Conservation (phyloP, 148 eudicot species). For the Cornus kousa region DNA sequence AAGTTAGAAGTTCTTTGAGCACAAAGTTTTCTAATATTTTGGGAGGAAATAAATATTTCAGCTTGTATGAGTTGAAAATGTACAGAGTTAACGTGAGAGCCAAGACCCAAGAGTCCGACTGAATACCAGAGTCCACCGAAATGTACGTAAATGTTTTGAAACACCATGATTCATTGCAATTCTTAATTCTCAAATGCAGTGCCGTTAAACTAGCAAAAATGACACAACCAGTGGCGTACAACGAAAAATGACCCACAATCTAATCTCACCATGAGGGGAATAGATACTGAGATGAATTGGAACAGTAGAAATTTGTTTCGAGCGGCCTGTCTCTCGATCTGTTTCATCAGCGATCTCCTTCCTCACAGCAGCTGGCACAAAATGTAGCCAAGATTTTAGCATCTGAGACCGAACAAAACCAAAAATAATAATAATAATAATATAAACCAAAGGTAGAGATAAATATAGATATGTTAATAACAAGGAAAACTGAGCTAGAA, state of each 20-base stretch:
- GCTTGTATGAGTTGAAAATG: not conserved
- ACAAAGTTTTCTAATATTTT: too few relatives aligned
- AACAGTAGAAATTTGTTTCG: slow-evolving; percentile 22
- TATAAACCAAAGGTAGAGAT: not conserved
- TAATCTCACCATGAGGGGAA: slow-evolving; percentile 20
- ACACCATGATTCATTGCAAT: not conserved
- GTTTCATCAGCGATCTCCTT: slow-evolving; percentile 31
- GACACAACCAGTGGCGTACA: not conserved
- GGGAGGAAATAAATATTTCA: not conserved
- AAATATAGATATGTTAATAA: not conserved
- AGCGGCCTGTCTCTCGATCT: slow-evolving; percentile 26
- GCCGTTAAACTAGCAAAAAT: not conserved
- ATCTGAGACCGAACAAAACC: not conserved
- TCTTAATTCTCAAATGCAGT: not conserved
- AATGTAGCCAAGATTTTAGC: not conserved
- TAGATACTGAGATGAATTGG: slow-evolving; percentile 29
- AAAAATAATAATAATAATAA: not conserved
- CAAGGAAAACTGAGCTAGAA: not conserved
- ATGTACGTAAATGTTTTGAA: too few relatives aligned
- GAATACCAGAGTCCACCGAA: not conserved
- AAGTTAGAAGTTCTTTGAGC: not conserved
- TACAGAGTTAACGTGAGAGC: not conserved
- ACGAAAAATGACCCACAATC: not conserved
- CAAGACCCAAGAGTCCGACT: not conserved
- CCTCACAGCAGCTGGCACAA: slow-evolving; percentile 22